A percentile compares a stretch with the other conserved stretches of the same genome.
Evolutionary conservation across 257 asterid genomes (phyloP).

Genomic region (Solanum chaucha): DNA sequence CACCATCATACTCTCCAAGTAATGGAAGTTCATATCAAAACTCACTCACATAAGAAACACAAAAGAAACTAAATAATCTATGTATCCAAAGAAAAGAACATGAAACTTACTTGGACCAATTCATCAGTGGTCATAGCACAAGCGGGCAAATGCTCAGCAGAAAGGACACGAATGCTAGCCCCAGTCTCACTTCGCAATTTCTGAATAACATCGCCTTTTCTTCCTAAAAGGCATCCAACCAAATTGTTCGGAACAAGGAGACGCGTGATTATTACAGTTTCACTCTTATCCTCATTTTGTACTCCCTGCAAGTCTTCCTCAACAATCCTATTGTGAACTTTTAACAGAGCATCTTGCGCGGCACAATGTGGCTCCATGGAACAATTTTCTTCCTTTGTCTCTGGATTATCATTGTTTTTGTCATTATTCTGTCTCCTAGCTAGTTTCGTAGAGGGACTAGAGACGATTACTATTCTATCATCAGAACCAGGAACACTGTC

Average conservation of each 20-base stretch:
- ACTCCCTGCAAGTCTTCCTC: constrained; percentile 49
- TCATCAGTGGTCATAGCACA: constrained; percentile 59
- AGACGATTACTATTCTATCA: constrained; percentile 54
- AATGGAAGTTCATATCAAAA: background rate
- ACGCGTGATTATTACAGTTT: constrained; percentile 47
- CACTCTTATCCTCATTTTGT: constrained; percentile 26
- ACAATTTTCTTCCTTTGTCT: constrained; percentile 10
- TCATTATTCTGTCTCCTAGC: constrained; percentile 22
- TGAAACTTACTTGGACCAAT: constrained; percentile 55
- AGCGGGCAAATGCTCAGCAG: constrained; percentile 54
- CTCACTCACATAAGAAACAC: background rate
- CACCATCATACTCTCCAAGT: background rate
- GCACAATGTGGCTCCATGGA: constrained; percentile 54
- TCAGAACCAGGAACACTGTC: constrained; percentile 71
- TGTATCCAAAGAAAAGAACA: background rate
- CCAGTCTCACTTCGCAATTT: constrained; percentile 70
- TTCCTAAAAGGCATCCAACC: constrained; percentile 73
- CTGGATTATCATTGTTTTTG: constrained; percentile 10
- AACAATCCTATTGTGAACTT: constrained; percentile 64
- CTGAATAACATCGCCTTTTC: constrained; percentile 80
- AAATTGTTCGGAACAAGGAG: constrained; percentile 54
- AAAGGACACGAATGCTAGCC: constrained; percentile 69
- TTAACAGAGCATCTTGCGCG: constrained; percentile 76
- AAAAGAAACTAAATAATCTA: background rate
- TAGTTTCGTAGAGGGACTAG: constrained; percentile 49